A percentile compares a stretch with the other conserved stretches of the same genome.
Conservation (phyloP, 148 eudicot genomes). For the Agrostemma githago region DNA sequence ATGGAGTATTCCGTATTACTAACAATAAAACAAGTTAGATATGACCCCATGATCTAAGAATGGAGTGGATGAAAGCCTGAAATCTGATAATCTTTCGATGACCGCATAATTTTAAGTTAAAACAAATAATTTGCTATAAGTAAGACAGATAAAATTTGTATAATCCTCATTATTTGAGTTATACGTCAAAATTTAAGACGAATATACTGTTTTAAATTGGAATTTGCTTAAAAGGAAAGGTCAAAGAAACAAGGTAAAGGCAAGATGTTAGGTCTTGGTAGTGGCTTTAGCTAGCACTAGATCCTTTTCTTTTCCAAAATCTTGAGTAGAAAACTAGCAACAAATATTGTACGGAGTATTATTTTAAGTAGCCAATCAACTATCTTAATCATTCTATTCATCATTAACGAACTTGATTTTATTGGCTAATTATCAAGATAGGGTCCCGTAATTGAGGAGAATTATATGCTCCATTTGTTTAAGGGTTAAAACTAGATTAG, state of each 20-base stretch:
- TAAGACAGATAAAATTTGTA: no score
- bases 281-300: not conserved
- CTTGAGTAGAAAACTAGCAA: not conserved
- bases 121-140: no score
- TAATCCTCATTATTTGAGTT: no score
- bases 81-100: no score
- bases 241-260: not conserved
- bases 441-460: not conserved
- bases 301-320: not conserved
- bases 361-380: not conserved
- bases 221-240: not conserved
- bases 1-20: no score
- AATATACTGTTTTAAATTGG: not conserved
- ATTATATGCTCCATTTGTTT: no score
- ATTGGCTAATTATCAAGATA: slow-evolving; percentile 10
- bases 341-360: not conserved
- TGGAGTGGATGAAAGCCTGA: no score
- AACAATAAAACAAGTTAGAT: no score
- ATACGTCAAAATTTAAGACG: no score
- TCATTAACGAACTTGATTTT: slow-evolving; percentile 2
- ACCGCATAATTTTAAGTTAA: no score
- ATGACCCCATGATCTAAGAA: no score
- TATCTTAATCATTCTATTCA: not conserved
- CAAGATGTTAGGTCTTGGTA: not conserved
- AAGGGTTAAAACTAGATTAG: not conserved